These are phyloP conservation scores for Suhomyces choctaworum DNA, from an alignment of 1,139 yeast species.

Conservation along the genomic window DNA sequence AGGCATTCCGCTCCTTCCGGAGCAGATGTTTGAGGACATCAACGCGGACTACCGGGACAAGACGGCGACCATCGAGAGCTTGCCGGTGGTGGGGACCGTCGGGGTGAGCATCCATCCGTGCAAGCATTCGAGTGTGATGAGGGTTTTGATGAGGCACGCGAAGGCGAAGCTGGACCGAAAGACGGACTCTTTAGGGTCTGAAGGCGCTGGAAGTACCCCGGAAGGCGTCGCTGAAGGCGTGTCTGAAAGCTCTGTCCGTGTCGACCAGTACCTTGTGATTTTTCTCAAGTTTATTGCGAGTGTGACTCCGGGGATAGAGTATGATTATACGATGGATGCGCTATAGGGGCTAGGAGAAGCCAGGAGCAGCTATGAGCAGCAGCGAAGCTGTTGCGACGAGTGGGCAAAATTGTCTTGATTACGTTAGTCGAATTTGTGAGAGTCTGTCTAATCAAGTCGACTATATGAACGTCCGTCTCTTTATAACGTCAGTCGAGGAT, in stretches of 20 bases:
- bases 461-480: too few relatives aligned
- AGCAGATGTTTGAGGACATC: slow-evolving; percentile 93
- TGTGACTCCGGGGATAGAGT: slow-evolving; percentile 96
- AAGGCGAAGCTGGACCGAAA: slow-evolving; percentile 7
- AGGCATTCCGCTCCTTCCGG: slow-evolving; percentile 84
- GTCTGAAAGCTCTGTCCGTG: slow-evolving; percentile 54
- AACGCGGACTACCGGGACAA: slow-evolving; percentile 89
- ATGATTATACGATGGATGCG: slow-evolving; percentile 95
- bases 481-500: too few relatives aligned
- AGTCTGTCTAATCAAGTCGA: too few relatives aligned
- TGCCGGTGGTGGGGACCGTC: slow-evolving; percentile 81
- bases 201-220: not conserved
- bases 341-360: slow-evolving; percentile 15
- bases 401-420: too few relatives aligned
- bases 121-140: slow-evolving; percentile 93
- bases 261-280: slow-evolving; percentile 85
- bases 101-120: slow-evolving; percentile 96
- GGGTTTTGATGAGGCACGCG: slow-evolving; percentile 67
- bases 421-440: too few relatives aligned
- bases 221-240: too few relatives aligned
- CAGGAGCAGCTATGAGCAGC: too few relatives aligned
- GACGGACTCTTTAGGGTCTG: not conserved
- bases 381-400: too few relatives aligned
- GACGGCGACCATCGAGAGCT: slow-evolving; percentile 92
- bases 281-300: slow-evolving; percentile 93